Base-by-base conservation (phyloP, 1,284 basidiomycete genomes). In the Trametes pubescens region DNA sequence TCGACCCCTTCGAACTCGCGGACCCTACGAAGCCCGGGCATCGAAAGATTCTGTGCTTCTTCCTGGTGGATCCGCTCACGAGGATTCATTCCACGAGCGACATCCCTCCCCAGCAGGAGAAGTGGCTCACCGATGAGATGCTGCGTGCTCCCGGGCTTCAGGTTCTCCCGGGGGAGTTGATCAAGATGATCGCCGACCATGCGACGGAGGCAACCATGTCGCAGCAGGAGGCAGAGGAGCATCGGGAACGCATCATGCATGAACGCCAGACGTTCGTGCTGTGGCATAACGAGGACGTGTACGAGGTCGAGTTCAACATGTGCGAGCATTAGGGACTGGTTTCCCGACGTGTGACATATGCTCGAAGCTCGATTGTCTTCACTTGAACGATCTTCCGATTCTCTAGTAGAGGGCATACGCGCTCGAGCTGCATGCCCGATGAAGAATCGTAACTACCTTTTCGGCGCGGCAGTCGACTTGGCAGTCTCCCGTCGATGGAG, bases 41-140 rank as follows among this genome's bases (percentile, higher is more conserved):
- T 47, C 69, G 73, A 44, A 76, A 74, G 61, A 74, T 76, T 47
- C 53, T 76, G 38, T 70, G 67, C 47, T 69, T 75, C 58, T 77
- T 76, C 67, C 61, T 77, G 32, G 69, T 73, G 51, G 72, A 76
- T 61, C 75, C 75, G 5, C 29, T 16, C n/a, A 35, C 29, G 32
- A 16, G 16, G n/a, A 54, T 61, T 6, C 21, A 37, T 2, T 60
- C 58, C 44, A 65, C 63, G 48, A 24, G n/a, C 22, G 35, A 26
- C 38, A 37, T 61, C 8, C 63, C 63, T 11, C 58, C 58, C 13
- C 63, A 61, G 51, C 63, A 65, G 54, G 22, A 26, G n/a, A 49
- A 43, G 24, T 65, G 63, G 58, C 24, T 47, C 26, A 8, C 51
- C 48, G 10, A 51, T 10, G 60, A 56, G 29, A 37, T 62, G 55